Percentiles rank a stretch among this genome's conserved stretches.
Conservation (phyloP, 2,329 filamentous ascomycete species). For the Fusarium udum region DNA sequence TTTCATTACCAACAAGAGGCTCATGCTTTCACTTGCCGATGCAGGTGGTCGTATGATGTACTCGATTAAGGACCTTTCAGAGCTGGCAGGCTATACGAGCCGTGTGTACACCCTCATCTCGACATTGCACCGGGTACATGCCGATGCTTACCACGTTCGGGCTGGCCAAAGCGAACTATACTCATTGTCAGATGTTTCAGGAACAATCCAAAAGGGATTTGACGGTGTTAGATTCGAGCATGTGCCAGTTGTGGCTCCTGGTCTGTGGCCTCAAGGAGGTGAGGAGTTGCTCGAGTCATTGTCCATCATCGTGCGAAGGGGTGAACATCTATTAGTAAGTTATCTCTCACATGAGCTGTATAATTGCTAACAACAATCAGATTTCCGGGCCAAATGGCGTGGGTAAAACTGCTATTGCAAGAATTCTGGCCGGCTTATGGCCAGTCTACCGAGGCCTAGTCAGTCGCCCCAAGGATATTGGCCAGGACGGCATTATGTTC, state of each 20-base stretch:
- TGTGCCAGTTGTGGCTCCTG: slow-evolving; percentile 90
- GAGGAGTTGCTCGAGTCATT: slow-evolving; percentile 91
- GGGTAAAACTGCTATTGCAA: slow-evolving; percentile 88
- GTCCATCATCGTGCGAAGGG: slow-evolving; percentile 87
- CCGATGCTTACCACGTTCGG: slow-evolving; percentile 82
- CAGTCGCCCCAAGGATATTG: slow-evolving; percentile 81
- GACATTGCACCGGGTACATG: slow-evolving; percentile 92
- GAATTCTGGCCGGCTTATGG: slow-evolving; percentile 92
- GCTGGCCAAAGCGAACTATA: slow-evolving; percentile 79
- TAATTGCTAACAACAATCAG: slow-evolving; percentile 44
- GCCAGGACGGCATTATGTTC: slow-evolving; percentile 97
- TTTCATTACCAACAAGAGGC: slow-evolving; percentile 98
- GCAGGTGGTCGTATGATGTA: slow-evolving; percentile 99
- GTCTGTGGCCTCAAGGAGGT: slow-evolving; percentile 87
- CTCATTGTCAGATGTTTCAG: slow-evolving; percentile 90
- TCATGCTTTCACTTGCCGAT: slow-evolving; percentile 97
- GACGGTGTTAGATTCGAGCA: slow-evolving; percentile 94
- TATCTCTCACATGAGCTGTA: not conserved
- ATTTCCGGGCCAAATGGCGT: slow-evolving; percentile 96
- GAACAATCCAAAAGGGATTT: slow-evolving; percentile 93
- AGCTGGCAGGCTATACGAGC: slow-evolving; percentile 94
- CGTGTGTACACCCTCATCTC: slow-evolving; percentile 96
- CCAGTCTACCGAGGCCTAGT: slow-evolving; percentile 94
- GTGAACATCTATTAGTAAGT: slow-evolving; percentile 83
- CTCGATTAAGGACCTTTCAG: slow-evolving; percentile 96